Evolutionary conservation across 2,329 filamentous ascomycete genomes (phyloP).

Genomic region (Emmonsia crescens): DNA sequence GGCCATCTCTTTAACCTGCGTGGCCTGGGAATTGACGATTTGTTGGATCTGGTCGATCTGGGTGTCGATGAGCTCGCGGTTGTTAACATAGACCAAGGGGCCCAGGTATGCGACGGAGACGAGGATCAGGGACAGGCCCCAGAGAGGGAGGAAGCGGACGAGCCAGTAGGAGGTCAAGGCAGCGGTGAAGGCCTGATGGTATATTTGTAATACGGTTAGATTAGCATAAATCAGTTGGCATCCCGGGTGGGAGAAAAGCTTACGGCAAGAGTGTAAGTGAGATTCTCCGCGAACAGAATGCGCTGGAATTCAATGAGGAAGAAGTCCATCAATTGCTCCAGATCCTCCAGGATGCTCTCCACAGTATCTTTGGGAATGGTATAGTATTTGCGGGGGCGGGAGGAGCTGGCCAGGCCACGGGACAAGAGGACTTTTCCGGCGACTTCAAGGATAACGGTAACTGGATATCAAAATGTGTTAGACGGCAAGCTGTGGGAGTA

Average conservation of each 20-base stretch:
- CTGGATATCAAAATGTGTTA: constrained; percentile 21
- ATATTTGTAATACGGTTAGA: too few species aligned
- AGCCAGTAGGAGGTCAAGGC: constrained; percentile 52
- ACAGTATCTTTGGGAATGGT: constrained; percentile 54
- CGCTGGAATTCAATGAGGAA: constrained; percentile 59
- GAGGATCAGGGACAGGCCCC: constrained; percentile 50
- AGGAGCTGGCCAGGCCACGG: constrained; percentile 48
- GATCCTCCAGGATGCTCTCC: constrained; percentile 50
- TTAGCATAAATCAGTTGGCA: not conserved
- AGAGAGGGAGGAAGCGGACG: constrained; percentile 55
- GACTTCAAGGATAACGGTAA: constrained; percentile 48
- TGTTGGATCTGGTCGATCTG: constrained; percentile 46
- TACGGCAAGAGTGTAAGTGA: constrained; percentile 50
- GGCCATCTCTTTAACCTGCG: constrained; percentile 49
- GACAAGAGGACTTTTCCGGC: constrained; percentile 46
- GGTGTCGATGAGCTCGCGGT: constrained; percentile 53
- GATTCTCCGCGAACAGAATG: constrained; percentile 55
- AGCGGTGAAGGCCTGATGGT: constrained; percentile 45
- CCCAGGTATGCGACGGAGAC: constrained; percentile 47
- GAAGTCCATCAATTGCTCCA: constrained; percentile 57
- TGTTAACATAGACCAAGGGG: constrained; percentile 53
- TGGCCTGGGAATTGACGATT: constrained; percentile 47
- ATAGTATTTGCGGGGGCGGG: constrained; percentile 55
- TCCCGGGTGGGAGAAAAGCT: constrained; percentile 20
- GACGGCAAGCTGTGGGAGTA: not conserved